Evolutionary conservation across 176 grass and related monocot species (phyloP), one percentile per base, ranked within the genome.

Genomic region (Eragrostis curvula): DNA sequence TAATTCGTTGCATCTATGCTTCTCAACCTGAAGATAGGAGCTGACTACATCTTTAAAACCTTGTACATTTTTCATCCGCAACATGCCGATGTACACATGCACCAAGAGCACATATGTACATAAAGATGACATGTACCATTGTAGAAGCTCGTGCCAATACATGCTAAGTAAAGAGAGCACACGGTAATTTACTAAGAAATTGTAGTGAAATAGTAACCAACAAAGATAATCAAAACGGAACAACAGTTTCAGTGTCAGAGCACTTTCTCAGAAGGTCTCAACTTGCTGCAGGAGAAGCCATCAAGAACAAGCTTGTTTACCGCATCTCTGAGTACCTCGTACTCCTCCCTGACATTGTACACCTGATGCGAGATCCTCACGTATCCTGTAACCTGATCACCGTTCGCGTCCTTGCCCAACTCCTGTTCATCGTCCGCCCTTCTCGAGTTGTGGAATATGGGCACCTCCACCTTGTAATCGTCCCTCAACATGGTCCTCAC

Each of bases 311-410:
- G 93, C 74, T 92, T 99, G 84, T 74, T 89, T 52, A 99, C 61
- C 28, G 85, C 93, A 72, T 96, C 93, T 66, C 91, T 90, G 29
- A 99, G 80, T 57, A 83, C 77, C 61, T 88, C 76, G 56, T 99
- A 96, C 18, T 99, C 93, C 46, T 90, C 87, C n/a, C 75, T 92
- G 69, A 88, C 91, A 85, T 99, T 99, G 86, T 99, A 99, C 45
- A 99, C 87, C 83, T 96, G 93, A 79, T 96, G 82, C n/a, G 96
- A 99, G 61, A 99, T 96, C 70, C 96, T 91, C 17, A 87, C 89
- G 63, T 99, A 96, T 12, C 82, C 96, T n/a, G 87, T 99, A 23
- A 96, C 73, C 21, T 20, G 28, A 86, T 75, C 82, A 56, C 66
- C 77, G 44, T 49, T 84, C 11, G 71, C 73, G 50, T 89, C 81